These are phyloP conservation scores for Trichoderma erinaceum DNA, from an alignment of 495 filamentous ascomycete species.

Conservation along the genomic window DNA sequence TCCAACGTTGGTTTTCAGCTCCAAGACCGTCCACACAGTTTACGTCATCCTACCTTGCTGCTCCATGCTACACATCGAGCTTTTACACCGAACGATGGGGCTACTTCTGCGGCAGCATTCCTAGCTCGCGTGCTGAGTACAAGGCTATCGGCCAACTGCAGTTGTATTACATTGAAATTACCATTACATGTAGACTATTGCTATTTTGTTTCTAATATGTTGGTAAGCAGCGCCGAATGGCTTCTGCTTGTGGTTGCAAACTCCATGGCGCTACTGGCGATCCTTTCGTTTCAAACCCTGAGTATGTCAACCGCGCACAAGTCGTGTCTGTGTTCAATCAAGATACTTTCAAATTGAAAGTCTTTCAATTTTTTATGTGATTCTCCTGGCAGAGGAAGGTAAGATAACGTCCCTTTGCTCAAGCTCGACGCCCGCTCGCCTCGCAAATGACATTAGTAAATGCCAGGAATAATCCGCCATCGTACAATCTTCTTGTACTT, in stretches of 20 bases:
- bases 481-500: slow-evolving; percentile 78
- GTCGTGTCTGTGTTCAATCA: background rate
- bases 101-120: background rate
- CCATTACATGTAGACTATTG: background rate
- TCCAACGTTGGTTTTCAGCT: too few species aligned
- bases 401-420: background rate
- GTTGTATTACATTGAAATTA: background rate
- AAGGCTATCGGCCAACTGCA: background rate
- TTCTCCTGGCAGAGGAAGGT: background rate
- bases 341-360: too few species aligned
- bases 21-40: too few species aligned
- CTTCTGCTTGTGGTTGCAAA: background rate
- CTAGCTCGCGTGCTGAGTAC: background rate
- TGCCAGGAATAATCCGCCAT: slow-evolving; percentile 81
- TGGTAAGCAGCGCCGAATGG: slow-evolving; percentile 7
- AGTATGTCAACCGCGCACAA: background rate
- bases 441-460: slow-evolving; percentile 56
- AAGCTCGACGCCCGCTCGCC: background rate
- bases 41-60: too few species aligned
- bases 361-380: background rate
- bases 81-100: background rate
- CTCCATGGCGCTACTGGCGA: background rate
- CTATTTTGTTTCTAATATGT: background rate
- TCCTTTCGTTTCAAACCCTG: background rate
- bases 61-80: background rate